These are phyloP conservation scores for Malassezia nana DNA, from an alignment of 1,284 basidiomycete genomes.

Conservation along the genomic window DNA sequence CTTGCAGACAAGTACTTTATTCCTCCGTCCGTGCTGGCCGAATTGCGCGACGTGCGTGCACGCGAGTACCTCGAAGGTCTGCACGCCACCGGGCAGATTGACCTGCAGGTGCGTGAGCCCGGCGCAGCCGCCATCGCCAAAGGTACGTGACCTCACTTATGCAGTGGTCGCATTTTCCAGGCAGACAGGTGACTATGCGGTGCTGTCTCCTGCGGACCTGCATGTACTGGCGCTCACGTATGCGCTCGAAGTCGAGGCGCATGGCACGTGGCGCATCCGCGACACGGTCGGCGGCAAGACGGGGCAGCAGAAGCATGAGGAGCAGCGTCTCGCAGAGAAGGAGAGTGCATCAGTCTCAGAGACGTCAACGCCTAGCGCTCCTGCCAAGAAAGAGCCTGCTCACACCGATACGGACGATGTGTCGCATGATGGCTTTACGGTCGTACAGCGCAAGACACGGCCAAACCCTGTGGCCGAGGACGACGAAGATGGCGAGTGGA, in stretches of 20 bases:
- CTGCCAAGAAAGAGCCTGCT: background rate
- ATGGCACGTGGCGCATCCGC: constrained; percentile 53
- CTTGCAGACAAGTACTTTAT: constrained; percentile 41
- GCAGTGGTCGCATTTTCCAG: constrained; percentile 81
- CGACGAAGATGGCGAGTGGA: constrained; percentile 63
- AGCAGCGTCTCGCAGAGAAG: constrained; percentile 11
- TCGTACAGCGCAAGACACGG: background rate
- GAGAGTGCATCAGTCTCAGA: background rate
- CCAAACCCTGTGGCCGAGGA: constrained; percentile 6
- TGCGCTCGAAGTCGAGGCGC: constrained; percentile 58
- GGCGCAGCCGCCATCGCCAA: constrained; percentile 30
- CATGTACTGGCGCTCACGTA: constrained; percentile 82
- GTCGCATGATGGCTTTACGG: constrained; percentile 7
- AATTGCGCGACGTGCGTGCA: constrained; percentile 40
- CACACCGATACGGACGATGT: background rate
- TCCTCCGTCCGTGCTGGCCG: constrained; percentile 37
- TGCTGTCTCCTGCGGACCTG: constrained; percentile 81
- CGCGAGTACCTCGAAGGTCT: constrained; percentile 40
- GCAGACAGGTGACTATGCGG: constrained; percentile 91
- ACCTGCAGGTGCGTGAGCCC: constrained; percentile 36
- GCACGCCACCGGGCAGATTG: constrained; percentile 27
- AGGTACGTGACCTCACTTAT: background rate
- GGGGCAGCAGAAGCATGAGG: constrained; percentile 30
- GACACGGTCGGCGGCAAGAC: constrained; percentile 50
- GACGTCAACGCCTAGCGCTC: background rate